Percentiles rank a stretch among this genome's conserved stretches.
Conservation (phyloP, 2,329 filamentous ascomycete species). For the Sporothrix curviconia region DNA sequence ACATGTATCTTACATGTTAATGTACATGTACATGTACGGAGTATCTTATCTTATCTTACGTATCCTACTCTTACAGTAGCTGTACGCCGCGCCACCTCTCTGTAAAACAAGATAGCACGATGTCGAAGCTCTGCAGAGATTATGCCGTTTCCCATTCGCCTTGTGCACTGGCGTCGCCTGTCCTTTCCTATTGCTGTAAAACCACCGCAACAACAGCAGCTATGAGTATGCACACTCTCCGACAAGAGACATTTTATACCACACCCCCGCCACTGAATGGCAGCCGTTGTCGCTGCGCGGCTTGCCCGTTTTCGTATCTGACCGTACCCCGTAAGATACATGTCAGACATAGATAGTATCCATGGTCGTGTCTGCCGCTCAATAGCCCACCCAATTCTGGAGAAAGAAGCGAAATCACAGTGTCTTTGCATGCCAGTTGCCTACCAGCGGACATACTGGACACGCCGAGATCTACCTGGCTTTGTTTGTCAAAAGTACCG, state of each 20-base stretch:
- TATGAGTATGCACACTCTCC: background rate
- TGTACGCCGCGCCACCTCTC: too few species aligned
- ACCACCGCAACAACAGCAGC: background rate
- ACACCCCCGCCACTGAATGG: background rate
- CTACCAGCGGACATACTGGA: background rate
- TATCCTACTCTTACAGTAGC: too few species aligned
- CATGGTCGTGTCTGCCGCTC: background rate
- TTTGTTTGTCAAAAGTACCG: background rate
- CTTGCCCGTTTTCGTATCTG: background rate
- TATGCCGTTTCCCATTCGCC: background rate
- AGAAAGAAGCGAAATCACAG: constrained; percentile 7
- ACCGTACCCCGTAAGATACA: too few species aligned
- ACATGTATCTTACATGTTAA: too few species aligned
- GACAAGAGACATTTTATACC: background rate
- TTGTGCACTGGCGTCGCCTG: background rate
- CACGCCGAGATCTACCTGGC: background rate
- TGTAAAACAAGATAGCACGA: too few species aligned
- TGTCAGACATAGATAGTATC: too few species aligned
- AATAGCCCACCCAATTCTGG: too few species aligned
- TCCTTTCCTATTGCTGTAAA: background rate
- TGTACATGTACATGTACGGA: too few species aligned
- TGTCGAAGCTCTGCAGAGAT: too few species aligned
- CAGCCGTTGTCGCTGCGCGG: too few species aligned
- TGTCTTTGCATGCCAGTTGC: background rate
- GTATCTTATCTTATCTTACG: too few species aligned